Percentiles rank a stretch among this genome's conserved stretches.
Evolutionary conservation across 2,329 filamentous ascomycete species (phyloP).

Genomic region (Gaeumannomyces tritici): DNA sequence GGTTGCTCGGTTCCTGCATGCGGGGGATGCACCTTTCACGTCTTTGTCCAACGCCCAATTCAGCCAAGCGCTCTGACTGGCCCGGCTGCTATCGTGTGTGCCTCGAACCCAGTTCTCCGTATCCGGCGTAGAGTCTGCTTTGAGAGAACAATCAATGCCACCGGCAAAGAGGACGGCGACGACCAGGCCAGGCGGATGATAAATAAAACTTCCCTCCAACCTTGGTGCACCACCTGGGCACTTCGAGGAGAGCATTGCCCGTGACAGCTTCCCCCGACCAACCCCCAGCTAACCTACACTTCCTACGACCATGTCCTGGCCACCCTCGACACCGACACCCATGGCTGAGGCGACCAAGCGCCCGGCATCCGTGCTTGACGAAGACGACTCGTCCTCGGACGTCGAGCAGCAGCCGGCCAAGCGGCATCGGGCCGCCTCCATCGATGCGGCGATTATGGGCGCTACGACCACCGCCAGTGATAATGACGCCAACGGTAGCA

Average conservation of each 20-base stretch:
- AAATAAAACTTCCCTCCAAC: neutral
- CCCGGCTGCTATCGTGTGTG: neutral
- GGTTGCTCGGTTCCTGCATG: neutral
- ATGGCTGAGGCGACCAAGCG: constrained; percentile 3
- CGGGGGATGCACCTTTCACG: neutral
- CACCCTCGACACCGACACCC: neutral
- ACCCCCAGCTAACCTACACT: neutral
- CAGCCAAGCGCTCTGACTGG: neutral
- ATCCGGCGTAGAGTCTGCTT: neutral
- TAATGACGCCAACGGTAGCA: neutral
- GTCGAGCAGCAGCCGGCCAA: neutral
- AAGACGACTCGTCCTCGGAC: neutral
- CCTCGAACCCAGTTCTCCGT: neutral
- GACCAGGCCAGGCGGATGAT: neutral
- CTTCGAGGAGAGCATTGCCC: neutral
- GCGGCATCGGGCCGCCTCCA: neutral
- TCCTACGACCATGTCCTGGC: neutral
- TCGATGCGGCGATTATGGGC: too few species aligned
- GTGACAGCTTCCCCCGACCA: neutral
- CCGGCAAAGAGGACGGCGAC: neutral
- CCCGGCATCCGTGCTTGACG: neutral
- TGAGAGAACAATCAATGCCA: neutral
- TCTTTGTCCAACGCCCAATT: neutral
- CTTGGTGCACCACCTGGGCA: too few species aligned
- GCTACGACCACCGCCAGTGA: neutral